These are phyloP conservation scores for Vicia villosa DNA, from an alignment of 306 rosid species.

Conservation along the genomic window DNA sequence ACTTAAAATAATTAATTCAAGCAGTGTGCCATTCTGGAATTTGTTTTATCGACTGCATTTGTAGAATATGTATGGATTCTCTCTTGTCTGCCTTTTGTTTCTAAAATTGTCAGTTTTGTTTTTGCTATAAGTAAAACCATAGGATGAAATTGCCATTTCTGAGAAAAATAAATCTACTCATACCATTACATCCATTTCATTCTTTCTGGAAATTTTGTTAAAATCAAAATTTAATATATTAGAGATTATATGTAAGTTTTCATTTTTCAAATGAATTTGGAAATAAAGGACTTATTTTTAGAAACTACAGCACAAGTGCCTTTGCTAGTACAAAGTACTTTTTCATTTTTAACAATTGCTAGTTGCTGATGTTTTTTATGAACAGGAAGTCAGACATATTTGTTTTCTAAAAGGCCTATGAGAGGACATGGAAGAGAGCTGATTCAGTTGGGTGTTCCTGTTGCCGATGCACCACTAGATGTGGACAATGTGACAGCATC, in stretches of 20 bases:
- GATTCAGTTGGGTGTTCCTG: conserved; percentile 21
- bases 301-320: not conserved
- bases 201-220: not conserved
- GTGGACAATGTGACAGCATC: conserved; percentile 7
- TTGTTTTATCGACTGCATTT: not conserved
- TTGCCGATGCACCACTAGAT: conserved; percentile 17
- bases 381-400: conserved; percentile 2
- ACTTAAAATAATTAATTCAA: not conserved
- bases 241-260: not conserved
- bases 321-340: not conserved
- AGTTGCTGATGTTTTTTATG: not conserved
- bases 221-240: not conserved
- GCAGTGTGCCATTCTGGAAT: not conserved
- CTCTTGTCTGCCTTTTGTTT: not conserved
- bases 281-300: not conserved
- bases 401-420: not conserved
- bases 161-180: not conserved
- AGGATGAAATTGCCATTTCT: not conserved
- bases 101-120: not conserved
- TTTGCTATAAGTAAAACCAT: not conserved
- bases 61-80: not conserved
- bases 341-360: not conserved
- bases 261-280: not conserved
- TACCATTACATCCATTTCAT: not conserved
- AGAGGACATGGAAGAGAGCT: conserved; percentile 20